These are phyloP conservation scores for Bipolaris victoriae DNA, from an alignment of 2,329 filamentous ascomycete species.

Conservation along the genomic window DNA sequence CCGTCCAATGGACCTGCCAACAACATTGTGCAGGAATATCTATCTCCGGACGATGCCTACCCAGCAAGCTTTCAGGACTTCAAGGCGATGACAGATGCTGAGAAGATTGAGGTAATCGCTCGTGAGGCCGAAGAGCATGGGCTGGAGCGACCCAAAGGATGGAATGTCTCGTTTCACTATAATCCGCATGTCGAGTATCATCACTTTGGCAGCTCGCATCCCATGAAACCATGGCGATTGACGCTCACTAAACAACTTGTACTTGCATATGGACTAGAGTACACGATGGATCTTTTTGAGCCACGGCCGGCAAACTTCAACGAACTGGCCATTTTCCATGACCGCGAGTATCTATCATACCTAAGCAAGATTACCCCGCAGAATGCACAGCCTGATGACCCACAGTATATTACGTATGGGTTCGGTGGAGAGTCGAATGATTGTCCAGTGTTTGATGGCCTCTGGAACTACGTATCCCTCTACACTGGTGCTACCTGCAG, in stretches of 20 bases:
- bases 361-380: slow-evolving; percentile 63
- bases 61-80: slow-evolving; percentile 38
- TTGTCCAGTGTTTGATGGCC: slow-evolving; percentile 93
- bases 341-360: slow-evolving; percentile 88
- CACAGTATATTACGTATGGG: slow-evolving; percentile 70
- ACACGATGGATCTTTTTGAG: slow-evolving; percentile 94
- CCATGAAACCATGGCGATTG: slow-evolving; percentile 98
- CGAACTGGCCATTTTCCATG: slow-evolving; percentile 86
- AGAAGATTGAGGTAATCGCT: slow-evolving; percentile 59
- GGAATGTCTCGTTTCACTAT: slow-evolving; percentile 93
- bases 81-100: slow-evolving; percentile 39
- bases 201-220: slow-evolving; percentile 95
- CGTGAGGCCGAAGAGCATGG: slow-evolving; percentile 65
- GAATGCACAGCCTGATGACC: slow-evolving; percentile 52
- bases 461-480: slow-evolving; percentile 93
- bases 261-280: slow-evolving; percentile 92
- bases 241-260: slow-evolving; percentile 95
- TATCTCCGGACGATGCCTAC: slow-evolving; percentile 38
- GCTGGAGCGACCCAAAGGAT: slow-evolving; percentile 80
- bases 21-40: slow-evolving; percentile 47
- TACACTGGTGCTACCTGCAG: slow-evolving; percentile 91
- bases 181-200: slow-evolving; percentile 95
- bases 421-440: slow-evolving; percentile 75
- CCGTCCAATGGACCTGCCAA: slow-evolving; percentile 30
- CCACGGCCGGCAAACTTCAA: slow-evolving; percentile 84